These are phyloP conservation scores for Agaricus blazei DNA, from an alignment of 768 basidiomycete species.

Conservation along the genomic window DNA sequence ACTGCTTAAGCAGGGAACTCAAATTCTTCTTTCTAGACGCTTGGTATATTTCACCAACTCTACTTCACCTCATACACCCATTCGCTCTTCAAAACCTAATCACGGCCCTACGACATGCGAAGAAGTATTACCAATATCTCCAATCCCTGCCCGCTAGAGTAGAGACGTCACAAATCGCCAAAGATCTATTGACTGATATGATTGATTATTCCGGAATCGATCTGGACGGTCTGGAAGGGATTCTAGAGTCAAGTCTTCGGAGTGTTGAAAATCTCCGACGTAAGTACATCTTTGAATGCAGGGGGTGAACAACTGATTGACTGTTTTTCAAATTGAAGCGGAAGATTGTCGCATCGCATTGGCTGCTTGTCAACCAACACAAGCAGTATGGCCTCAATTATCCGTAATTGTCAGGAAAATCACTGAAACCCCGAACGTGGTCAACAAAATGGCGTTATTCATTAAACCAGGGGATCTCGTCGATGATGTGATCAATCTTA, in stretches of 20 bases:
- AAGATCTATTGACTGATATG: constrained; percentile 55
- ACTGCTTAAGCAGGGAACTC: neutral
- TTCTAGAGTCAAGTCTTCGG: constrained; percentile 36
- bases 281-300: neutral
- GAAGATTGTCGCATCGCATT: constrained; percentile 48
- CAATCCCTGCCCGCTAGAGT: constrained; percentile 47
- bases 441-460: constrained; percentile 66
- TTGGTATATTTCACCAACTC: constrained; percentile 15
- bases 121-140: constrained; percentile 50
- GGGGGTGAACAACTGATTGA: neutral
- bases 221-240: constrained; percentile 41
- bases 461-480: constrained; percentile 70
- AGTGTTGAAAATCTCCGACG: constrained; percentile 32
- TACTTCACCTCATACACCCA: constrained; percentile 64
- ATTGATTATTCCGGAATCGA: constrained; percentile 64
- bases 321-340: constrained; percentile 27
- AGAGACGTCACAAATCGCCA: constrained; percentile 62
- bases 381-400: constrained; percentile 37
- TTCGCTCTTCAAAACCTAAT: constrained; percentile 48
- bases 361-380: constrained; percentile 54
- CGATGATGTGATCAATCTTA: constrained; percentile 48
- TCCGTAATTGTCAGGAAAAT: constrained; percentile 42
- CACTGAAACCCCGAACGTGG: constrained; percentile 34
- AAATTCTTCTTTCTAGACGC: neutral
- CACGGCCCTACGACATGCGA: constrained; percentile 49